phyloP scores from a whole-genome alignment of 1,284 basidiomycete species.

The Tilletia indica region DNA sequence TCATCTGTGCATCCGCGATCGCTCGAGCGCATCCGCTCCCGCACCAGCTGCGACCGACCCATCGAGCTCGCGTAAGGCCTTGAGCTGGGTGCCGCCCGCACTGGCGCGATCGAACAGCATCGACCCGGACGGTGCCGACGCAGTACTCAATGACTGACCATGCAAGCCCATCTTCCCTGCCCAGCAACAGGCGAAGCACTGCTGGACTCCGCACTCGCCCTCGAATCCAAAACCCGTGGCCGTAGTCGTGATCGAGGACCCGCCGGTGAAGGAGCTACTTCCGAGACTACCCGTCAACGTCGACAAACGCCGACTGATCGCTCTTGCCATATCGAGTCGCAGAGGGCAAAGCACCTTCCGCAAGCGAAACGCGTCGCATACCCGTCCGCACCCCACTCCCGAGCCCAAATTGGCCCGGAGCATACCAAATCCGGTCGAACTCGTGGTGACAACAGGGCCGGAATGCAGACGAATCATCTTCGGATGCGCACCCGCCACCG shows the following conservation, averaged over 20 bases:
- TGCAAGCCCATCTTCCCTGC: neutral
- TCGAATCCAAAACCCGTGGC: neutral
- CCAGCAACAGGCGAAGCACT: neutral
- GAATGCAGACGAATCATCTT: neutral
- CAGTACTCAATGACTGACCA: constrained; percentile 4
- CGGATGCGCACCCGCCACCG: neutral
- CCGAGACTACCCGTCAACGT: neutral
- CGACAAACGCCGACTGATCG: neutral
- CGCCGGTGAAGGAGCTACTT: neutral
- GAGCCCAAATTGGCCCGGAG: neutral
- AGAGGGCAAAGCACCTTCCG: neutral
- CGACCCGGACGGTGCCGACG: constrained; percentile 3
- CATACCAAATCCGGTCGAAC: neutral
- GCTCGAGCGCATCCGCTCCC: constrained; percentile 14
- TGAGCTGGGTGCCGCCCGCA: neutral
- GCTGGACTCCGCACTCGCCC: neutral
- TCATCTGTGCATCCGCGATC: constrained; percentile 10
- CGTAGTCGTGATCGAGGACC: neutral
- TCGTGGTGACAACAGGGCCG: neutral
- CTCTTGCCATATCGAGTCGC: neutral
- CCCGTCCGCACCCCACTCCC: neutral
- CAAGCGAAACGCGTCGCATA: constrained; percentile 1
- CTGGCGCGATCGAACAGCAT: neutral
- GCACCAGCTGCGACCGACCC: neutral
- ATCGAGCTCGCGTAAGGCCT: constrained; percentile 5